phyloP scores from a whole-genome alignment of 805 yeast genomes.

The Ogataea thermomethanolica region DNA sequence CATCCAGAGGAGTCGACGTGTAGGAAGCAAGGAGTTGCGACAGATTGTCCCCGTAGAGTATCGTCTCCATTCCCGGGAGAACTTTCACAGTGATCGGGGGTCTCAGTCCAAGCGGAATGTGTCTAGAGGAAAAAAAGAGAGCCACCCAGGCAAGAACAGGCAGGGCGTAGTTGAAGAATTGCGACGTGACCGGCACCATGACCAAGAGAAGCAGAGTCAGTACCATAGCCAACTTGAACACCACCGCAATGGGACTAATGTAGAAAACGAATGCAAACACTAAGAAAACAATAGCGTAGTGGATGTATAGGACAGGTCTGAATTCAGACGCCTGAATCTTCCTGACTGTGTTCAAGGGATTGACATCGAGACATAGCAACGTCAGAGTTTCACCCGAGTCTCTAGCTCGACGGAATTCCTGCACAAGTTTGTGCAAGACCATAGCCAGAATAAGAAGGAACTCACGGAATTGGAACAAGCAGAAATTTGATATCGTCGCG shows the following conservation, averaged over 20 bases:
- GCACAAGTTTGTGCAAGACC: slow-evolving; percentile 8
- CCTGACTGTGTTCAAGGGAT: slow-evolving; percentile 13
- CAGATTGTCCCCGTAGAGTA: slow-evolving; percentile 88
- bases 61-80: slow-evolving; percentile 90
- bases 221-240: slow-evolving; percentile 18
- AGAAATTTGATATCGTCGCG: neutral
- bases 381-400: slow-evolving; percentile 14
- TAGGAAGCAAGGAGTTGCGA: slow-evolving; percentile 79
- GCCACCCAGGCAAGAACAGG: slow-evolving; percentile 89
- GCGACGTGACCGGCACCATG: slow-evolving; percentile 72
- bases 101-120: slow-evolving; percentile 68
- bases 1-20: slow-evolving; percentile 63
- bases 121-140: slow-evolving; percentile 72
- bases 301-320: slow-evolving; percentile 11
- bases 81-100: slow-evolving; percentile 88
- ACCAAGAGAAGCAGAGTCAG: slow-evolving; percentile 30
- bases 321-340: slow-evolving; percentile 4
- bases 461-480: slow-evolving; percentile 1
- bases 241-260: slow-evolving; percentile 21
- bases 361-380: slow-evolving; percentile 9
- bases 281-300: slow-evolving; percentile 18
- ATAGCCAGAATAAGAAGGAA: slow-evolving; percentile 5
- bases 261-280: slow-evolving; percentile 24
- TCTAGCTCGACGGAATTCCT: slow-evolving; percentile 16
- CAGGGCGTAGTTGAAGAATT: slow-evolving; percentile 77